These are phyloP conservation scores for Biscogniauxia marginata DNA, from an alignment of 2,329 filamentous ascomycete species.

Conservation along the genomic window DNA sequence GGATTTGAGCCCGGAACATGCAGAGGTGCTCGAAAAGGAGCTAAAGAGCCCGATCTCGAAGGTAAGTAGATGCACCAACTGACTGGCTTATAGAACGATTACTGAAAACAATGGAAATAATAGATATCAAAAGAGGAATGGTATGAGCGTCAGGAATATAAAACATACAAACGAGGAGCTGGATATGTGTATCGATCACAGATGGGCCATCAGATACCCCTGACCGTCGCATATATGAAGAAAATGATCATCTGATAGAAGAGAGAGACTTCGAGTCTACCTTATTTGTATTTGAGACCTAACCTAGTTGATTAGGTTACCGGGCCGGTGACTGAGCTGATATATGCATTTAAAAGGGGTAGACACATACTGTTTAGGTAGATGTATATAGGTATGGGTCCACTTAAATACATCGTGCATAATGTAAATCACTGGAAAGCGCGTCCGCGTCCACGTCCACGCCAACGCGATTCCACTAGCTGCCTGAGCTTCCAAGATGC, in stretches of 20 bases:
- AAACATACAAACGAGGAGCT: slow-evolving; percentile 20
- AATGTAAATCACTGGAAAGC: neutral
- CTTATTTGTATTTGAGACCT: no score
- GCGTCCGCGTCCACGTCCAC: no score
- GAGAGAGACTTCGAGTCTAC: no score
- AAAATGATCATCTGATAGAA: slow-evolving; percentile 18
- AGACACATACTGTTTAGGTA: no score
- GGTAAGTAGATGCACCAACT: slow-evolving; percentile 19
- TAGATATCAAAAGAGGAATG: slow-evolving; percentile 29
- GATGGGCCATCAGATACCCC: slow-evolving; percentile 14
- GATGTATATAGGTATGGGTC: no score
- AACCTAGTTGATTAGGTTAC: no score
- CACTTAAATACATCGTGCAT: no score
- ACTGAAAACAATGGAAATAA: neutral
- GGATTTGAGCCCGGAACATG: slow-evolving; percentile 26
- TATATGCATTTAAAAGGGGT: no score
- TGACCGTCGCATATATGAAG: slow-evolving; percentile 27
- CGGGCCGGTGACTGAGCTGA: no score
- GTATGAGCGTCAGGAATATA: slow-evolving; percentile 27
- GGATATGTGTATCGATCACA: slow-evolving; percentile 16
- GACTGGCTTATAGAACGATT: neutral
- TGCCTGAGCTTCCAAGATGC: neutral
- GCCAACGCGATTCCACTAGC: neutral
- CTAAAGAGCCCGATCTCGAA: slow-evolving; percentile 23
- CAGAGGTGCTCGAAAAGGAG: slow-evolving; percentile 28